Percentiles rank a stretch among this genome's conserved stretches.
phyloP scores from a whole-genome alignment of 2,329 filamentous ascomycete species.

The Neodidymelliopsis sp. region DNA sequence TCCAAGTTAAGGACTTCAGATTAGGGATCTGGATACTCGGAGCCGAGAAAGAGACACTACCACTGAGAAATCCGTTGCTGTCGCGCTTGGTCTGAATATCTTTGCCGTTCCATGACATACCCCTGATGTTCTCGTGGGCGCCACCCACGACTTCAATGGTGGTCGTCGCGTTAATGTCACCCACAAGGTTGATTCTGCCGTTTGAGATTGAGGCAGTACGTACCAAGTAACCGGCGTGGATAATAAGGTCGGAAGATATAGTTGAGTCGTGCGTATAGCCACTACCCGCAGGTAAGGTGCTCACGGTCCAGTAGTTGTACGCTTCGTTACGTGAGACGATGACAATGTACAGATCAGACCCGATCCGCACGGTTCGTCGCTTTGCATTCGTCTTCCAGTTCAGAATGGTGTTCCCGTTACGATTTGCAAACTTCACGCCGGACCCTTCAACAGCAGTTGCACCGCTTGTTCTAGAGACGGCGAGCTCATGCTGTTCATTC shows the following conservation, averaged over 20 bases:
- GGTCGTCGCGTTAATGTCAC: constrained; percentile 74
- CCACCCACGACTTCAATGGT: constrained; percentile 72
- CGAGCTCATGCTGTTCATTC: constrained; percentile 68
- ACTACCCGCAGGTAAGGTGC: constrained; percentile 20
- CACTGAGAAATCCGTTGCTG: constrained; percentile 58
- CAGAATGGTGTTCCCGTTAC: constrained; percentile 54
- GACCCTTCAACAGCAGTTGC: constrained; percentile 49
- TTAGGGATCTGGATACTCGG: constrained; percentile 63
- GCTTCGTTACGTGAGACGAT: constrained; percentile 68
- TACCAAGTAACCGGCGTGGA: constrained; percentile 68
- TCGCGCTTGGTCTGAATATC: constrained; percentile 47
- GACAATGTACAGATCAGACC: constrained; percentile 58
- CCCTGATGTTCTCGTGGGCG: constrained; percentile 57
- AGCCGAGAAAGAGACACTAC: constrained; percentile 57
- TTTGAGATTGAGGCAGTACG: constrained; percentile 64
- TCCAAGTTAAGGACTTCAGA: constrained; percentile 67
- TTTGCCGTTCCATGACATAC: constrained; percentile 66
- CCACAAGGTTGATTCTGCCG: constrained; percentile 66
- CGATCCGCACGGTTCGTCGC: constrained; percentile 58
- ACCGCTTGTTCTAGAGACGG: constrained; percentile 47
- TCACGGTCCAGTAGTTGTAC: constrained; percentile 71
- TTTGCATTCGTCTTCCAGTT: constrained; percentile 63
- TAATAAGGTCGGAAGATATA: constrained; percentile 54
- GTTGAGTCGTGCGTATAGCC: constrained; percentile 24
- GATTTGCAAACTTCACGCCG: constrained; percentile 43